Evolutionary conservation across 345 rosid species (phyloP), one percentile per base, ranked within the genome.

Genomic region (Eucalyptus brandiana): DNA sequence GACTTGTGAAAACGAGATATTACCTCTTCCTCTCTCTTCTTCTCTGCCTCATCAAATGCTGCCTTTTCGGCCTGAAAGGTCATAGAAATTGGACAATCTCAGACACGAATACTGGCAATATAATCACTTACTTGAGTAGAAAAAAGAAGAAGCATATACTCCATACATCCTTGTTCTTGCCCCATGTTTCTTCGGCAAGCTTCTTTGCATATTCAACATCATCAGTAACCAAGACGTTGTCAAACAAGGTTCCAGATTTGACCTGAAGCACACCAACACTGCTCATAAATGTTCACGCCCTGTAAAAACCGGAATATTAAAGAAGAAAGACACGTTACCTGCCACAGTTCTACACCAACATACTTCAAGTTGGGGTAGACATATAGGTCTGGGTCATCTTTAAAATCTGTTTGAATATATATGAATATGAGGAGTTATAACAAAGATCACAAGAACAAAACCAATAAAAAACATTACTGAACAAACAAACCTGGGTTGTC

Each of bases 271-370:
- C 11, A 19, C 58, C 47, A 54, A 30, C 42, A 51, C 32, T 14
- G 40, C 34, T 67, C 51, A 88, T 26, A 24, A 88, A 87, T 19
- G 23, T 47, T 53, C 37, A 88, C 2, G 76, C 18, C 88, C 40
- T 23, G 34, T 8, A 19, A 86, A 86, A 9, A 86, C 45, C 5
- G 86, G 62, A 34, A 30, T 9, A n/a, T 47, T 13, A 47, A 32
- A 56, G 69, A 24, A 81, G 83, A 23, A 62, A 44, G 81, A 42
- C 88, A 56, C 86, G 87, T 87, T 93, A 97, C 99, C 99, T 98
- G 99, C 99, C 99, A 98, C 94, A 98, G 90, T 87, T 98, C 99
- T 89, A 98, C 89, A 58, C 99, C 99, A 58, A 97, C 99, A 92
- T 98, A 95, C 93, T 96, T 97, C 97, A 98, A 91, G 69, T 92